These are phyloP conservation scores for Pseudofabraea citricarpa DNA, from an alignment of 2,329 filamentous ascomycete genomes.

Conservation along the genomic window DNA sequence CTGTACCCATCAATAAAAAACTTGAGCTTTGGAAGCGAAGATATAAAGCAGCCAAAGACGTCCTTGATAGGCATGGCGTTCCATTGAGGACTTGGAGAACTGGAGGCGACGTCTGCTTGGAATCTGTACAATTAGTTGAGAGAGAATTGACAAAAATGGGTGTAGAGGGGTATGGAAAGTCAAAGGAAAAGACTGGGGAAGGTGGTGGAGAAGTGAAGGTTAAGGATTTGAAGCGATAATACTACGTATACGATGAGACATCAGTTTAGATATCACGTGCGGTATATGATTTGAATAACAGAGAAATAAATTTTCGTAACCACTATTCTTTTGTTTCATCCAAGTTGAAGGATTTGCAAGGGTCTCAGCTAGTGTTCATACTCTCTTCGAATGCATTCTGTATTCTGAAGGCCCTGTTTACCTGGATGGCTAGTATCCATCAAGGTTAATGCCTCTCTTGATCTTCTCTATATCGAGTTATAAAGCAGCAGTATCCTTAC, in stretches of 20 bases:
- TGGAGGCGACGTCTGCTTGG: conserved; percentile 63
- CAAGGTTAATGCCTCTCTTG: too few relatives aligned
- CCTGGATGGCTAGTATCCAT: neutral
- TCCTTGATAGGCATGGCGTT: conserved; percentile 61
- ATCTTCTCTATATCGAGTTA: too few relatives aligned
- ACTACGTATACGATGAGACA: too few relatives aligned
- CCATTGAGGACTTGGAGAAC: conserved; percentile 68
- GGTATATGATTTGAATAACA: neutral
- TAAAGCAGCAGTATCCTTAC: too few relatives aligned
- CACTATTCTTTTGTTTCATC: neutral
- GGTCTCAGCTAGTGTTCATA: too few relatives aligned
- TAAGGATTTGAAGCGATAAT: conserved; percentile 24
- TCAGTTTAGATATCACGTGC: too few relatives aligned
- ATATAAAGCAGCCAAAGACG: conserved; percentile 58
- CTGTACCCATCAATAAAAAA: conserved; percentile 52
- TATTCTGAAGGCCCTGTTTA: too few relatives aligned
- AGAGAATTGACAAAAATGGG: conserved; percentile 43
- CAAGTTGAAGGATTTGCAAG: too few relatives aligned
- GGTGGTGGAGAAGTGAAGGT: conserved; percentile 27
- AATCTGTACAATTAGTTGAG: conserved; percentile 61
- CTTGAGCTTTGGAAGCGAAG: conserved; percentile 68
- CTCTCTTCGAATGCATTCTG: too few relatives aligned
- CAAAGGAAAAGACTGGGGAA: conserved; percentile 20
- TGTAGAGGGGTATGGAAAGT: conserved; percentile 24
- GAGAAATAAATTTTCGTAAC: neutral